A percentile compares a stretch with the other conserved stretches of the same genome.
phyloP scores from a whole-genome alignment of 805 yeast species.

The Lachancea meyersii region DNA sequence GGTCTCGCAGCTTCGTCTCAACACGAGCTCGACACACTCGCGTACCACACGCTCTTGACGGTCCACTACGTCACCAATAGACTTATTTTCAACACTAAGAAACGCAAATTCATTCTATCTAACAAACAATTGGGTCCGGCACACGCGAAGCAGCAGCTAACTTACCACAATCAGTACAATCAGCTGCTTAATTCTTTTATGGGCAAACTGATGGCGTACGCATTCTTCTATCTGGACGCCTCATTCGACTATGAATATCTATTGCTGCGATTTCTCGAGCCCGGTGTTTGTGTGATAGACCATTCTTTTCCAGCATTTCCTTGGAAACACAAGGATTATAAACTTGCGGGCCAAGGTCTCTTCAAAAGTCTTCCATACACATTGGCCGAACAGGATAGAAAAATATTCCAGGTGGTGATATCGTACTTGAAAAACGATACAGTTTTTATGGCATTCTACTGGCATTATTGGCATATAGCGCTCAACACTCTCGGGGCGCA shows the following conservation, averaged over 20 bases:
- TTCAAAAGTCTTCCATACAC: conserved; percentile 2
- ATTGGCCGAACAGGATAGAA: conserved; percentile 8
- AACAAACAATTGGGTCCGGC: conserved; percentile 1
- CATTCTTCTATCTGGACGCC: conserved; percentile 28
- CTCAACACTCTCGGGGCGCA: conserved; percentile 9
- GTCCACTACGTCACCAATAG: conserved; percentile 25
- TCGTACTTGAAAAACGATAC: conserved; percentile 29
- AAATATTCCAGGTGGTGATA: conserved; percentile 24
- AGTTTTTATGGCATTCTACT: conserved; percentile 26
- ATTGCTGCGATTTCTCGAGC: conserved; percentile 9
- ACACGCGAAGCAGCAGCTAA: conserved; percentile 1
- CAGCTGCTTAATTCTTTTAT: conserved; percentile 24
- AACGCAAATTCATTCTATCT: conserved; percentile 1
- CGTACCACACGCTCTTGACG: conserved; percentile 25
- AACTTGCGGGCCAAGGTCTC: not conserved
- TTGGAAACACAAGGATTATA: conserved; percentile 23
- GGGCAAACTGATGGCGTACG: conserved; percentile 30
- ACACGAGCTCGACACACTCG: conserved; percentile 20
- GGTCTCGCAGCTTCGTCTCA: conserved; percentile 14
- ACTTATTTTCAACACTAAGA: conserved; percentile 22
- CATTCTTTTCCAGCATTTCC: conserved; percentile 12
- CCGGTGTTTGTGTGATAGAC: not conserved
- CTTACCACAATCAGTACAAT: conserved; percentile 18
- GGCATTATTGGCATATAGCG: conserved; percentile 31
- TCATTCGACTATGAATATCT: conserved; percentile 24